Base-by-base conservation (phyloP, 2,329 filamentous ascomycete genomes). In the Fusarium ramigenum region DNA sequence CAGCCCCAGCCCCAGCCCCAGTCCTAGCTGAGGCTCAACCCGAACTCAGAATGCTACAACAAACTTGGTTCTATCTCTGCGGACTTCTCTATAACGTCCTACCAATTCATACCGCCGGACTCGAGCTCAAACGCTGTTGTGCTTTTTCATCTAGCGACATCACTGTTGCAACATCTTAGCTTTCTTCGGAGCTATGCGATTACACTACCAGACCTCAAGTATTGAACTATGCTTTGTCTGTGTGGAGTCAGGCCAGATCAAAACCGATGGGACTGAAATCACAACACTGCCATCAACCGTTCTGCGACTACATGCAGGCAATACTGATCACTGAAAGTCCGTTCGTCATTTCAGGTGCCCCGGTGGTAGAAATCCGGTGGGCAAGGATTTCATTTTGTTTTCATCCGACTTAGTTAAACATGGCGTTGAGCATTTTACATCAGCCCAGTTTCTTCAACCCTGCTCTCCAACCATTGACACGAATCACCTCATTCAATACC, bases 111-210 rank as follows among this genome's bases (percentile, higher is more conserved):
- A 42, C 40, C 30, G 32, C 16, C 32, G 49, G 34, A n/a, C 32
- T 42, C 34, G 19, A 25, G 28, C 37, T 43, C 46, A n/a, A 23
- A 10, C 19, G 15, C 28, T 68, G 12, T 39, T 19, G n/a, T 21
- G 23, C 37, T 59, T 47, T 28, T 25, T 34, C 34, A 12, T 36
- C 16, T 36, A n/a, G 46, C 23, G 18, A 39, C 53, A 23, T 36
- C 40, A 43, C 21, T 46, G 60, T 46, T 53, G 58, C 42, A 57
- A 58, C 36, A 61, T 61, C 44, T 59, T 52, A 44, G 42, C 58
- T 43, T 62, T 65, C 36, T 37, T 25, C 25, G 28, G 63, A 69
- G 61, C 61, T 64, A 53, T 72, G 28, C 58, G 63, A 73, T 49
- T 60, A 21, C 28, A 43, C 23, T 30, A 44, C 47, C 49, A 59